Percentiles rank a stretch among this genome's conserved stretches.
Evolutionary conservation across 257 asterid species (phyloP).

Genomic region (Jasminum sambac): DNA sequence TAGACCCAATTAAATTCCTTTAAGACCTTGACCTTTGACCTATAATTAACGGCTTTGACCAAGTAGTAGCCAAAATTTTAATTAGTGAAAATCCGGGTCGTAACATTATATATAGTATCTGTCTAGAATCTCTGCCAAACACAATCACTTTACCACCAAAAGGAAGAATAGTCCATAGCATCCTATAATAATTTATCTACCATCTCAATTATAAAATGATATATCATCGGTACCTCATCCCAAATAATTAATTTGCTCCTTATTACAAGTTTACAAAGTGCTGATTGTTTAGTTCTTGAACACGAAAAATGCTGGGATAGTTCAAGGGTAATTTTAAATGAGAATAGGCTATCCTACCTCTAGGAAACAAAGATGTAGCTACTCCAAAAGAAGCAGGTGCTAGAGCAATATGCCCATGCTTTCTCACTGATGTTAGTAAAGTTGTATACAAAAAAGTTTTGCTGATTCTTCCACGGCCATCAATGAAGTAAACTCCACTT

Average conservation of each 20-base stretch:
- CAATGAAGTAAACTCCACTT: no score
- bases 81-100: no score
- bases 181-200: not conserved
- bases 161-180: not conserved
- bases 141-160: constrained; percentile 8
- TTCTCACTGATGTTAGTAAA: not conserved
- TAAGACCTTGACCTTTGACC: no score
- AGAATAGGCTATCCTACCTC: not conserved
- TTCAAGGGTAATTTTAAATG: no score
- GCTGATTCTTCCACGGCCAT: not conserved
- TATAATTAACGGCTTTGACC: no score
- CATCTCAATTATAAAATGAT: not conserved
- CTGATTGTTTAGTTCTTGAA: no score
- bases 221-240: constrained; percentile 18
- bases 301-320: no score
- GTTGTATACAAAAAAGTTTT: no score
- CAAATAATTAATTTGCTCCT: not conserved
- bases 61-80: no score
- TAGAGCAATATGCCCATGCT: not conserved
- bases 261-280: no score
- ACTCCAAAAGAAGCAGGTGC: not conserved
- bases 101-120: no score
- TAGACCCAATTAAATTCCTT: no score
- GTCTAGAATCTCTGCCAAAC: not conserved
- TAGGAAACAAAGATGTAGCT: not conserved